Evolutionary conservation across 169 alveolate species (phyloP).

Genomic region (Plasmodium reichenowi): DNA sequence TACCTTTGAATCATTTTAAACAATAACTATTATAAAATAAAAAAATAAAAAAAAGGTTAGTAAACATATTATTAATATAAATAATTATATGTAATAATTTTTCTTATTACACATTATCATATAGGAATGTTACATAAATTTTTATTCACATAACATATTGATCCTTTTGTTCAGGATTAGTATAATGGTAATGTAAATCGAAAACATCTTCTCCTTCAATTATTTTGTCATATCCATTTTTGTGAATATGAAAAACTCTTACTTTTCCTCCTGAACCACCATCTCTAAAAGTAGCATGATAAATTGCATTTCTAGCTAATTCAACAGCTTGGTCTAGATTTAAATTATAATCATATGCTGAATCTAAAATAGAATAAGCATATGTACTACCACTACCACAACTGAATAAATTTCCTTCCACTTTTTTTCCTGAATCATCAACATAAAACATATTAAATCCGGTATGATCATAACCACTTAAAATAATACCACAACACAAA

Average conservation of each 20-base stretch:
- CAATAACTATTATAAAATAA: too few relatives aligned
- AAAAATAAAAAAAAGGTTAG: too few relatives aligned
- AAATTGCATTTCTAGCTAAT: constrained; percentile 97
- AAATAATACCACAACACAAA: constrained; percentile 97
- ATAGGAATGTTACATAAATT: too few relatives aligned
- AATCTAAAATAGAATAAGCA: constrained; percentile 99
- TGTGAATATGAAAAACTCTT: constrained; percentile 96
- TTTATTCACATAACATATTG: constrained; percentile 53
- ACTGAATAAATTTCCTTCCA: constrained; percentile 92
- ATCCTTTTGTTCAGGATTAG: constrained; percentile 79
- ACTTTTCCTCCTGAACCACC: constrained; percentile 99
- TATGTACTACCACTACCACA: constrained; percentile 98
- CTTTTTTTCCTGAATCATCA: constrained; percentile 96
- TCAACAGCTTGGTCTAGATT: constrained; percentile 97
- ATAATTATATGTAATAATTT: background rate
- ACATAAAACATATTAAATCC: constrained; percentile 95
- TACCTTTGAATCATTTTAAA: too few relatives aligned
- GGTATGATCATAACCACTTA: constrained; percentile 91
- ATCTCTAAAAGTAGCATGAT: constrained; percentile 99
- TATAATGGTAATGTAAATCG: constrained; percentile 91
- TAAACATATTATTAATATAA: too few relatives aligned
- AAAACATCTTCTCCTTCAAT: constrained; percentile 94
- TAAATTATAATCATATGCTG: constrained; percentile 94
- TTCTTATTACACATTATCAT: background rate
- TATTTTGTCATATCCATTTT: constrained; percentile 94